A percentile compares a stretch with the other conserved stretches of the same genome.
Conservation (phyloP, 192 early-diverging fungal species). For the Coemansia sp. region DNA sequence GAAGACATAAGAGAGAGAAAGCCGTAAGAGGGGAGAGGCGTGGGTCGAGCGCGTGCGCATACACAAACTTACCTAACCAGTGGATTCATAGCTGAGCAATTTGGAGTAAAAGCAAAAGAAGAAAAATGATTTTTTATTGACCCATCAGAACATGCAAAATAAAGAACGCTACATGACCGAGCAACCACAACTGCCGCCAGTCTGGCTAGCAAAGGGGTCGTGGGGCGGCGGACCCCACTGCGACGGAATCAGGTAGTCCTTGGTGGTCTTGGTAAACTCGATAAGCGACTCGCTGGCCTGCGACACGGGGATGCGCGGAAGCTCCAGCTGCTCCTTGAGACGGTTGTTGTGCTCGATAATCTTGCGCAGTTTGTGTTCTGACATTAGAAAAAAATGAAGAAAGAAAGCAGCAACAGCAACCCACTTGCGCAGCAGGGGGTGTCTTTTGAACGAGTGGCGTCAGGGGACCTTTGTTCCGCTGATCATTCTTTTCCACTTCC, state of each 20-base stretch:
- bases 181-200: conserved; percentile 52
- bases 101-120: neutral
- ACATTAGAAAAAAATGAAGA: conserved; percentile 8
- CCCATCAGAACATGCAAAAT: neutral
- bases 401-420: conserved; percentile 1
- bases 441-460: no score
- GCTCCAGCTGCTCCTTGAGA: conserved; percentile 74
- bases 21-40: neutral
- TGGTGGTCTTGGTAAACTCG: conserved; percentile 57
- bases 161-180: conserved; percentile 45
- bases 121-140: neutral
- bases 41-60: neutral
- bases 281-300: conserved; percentile 65
- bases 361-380: conserved; percentile 68
- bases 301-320: conserved; percentile 72
- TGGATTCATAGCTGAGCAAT: conserved; percentile 19
- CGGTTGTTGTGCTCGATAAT: conserved; percentile 71
- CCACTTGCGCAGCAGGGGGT: no score
- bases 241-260: conserved; percentile 61
- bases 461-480: no score
- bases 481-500: no score
- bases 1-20: no score
- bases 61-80: conserved; percentile 20
- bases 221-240: conserved; percentile 61
- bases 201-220: conserved; percentile 62